Percentiles rank a stretch among this genome's conserved stretches.
These are phyloP conservation scores for Penicillium decumbens DNA, from an alignment of 2,329 filamentous ascomycete species.

Conservation along the genomic window DNA sequence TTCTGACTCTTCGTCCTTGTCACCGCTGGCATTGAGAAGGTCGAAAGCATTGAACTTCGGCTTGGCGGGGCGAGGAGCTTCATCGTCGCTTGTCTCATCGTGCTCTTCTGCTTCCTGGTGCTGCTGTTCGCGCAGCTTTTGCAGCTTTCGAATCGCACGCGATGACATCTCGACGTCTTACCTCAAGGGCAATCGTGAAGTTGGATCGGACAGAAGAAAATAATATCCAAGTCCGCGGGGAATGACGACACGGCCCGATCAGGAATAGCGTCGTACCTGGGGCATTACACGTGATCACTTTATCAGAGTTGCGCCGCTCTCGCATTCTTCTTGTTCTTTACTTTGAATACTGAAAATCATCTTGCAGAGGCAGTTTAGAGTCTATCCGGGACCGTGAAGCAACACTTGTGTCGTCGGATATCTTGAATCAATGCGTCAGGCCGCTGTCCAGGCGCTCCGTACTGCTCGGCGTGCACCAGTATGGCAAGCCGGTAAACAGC, in stretches of 20 bases:
- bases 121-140: constrained; percentile 58
- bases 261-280: constrained; percentile 21
- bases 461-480: constrained; percentile 44
- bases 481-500: constrained; percentile 41
- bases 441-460: constrained; percentile 44
- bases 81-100: constrained; percentile 41
- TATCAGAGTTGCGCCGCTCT: constrained; percentile 9
- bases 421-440: constrained; percentile 45
- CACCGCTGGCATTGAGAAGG: constrained; percentile 46
- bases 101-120: constrained; percentile 45
- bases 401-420: constrained; percentile 1
- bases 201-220: background rate
- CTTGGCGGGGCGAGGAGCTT: constrained; percentile 33
- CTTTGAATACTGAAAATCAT: constrained; percentile 3
- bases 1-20: constrained; percentile 34
- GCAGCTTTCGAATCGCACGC: constrained; percentile 60
- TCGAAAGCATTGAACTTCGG: constrained; percentile 53
- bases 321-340: constrained; percentile 7
- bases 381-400: constrained; percentile 2
- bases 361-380: constrained; percentile 3
- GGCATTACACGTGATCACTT: constrained; percentile 21
- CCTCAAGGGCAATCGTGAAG: background rate
- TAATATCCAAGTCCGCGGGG: constrained; percentile 22
- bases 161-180: constrained; percentile 53
- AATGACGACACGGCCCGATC: constrained; percentile 32